Evolutionary conservation across 1,284 basidiomycete genomes (phyloP).

Genomic region (Irpex rosettiformis): DNA sequence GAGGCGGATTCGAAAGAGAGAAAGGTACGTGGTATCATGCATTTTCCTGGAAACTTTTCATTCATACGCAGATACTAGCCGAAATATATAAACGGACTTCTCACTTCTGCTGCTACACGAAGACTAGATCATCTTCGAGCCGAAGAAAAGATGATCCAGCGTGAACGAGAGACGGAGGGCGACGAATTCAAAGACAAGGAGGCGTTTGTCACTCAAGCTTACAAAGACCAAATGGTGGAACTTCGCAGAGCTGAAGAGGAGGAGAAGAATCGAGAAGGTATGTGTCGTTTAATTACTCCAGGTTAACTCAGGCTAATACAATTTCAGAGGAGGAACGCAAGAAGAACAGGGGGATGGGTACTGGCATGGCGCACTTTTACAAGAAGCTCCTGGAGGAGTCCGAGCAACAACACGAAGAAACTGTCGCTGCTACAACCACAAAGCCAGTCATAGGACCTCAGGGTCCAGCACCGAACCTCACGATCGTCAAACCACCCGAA

Average conservation of each 20-base stretch:
- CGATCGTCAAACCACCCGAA: conserved; percentile 67
- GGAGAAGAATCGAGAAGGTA: conserved; percentile 83
- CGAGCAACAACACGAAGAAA: conserved; percentile 79
- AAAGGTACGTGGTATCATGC: conserved; percentile 54
- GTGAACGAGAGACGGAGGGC: conserved; percentile 90
- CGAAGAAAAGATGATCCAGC: conserved; percentile 97
- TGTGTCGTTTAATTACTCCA: conserved; percentile 22
- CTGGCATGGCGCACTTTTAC: conserved; percentile 88
- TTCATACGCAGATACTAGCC: too few species aligned
- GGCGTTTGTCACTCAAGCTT: conserved; percentile 94
- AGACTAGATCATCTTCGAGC: conserved; percentile 90
- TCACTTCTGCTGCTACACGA: conserved; percentile 83
- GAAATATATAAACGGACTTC: conserved; percentile 86
- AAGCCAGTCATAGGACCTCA: conserved; percentile 59
- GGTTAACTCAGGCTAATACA: background rate
- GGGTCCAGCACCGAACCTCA: conserved; percentile 57
- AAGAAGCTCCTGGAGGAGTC: conserved; percentile 78
- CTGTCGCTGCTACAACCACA: conserved; percentile 67
- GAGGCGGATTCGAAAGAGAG: conserved; percentile 69
- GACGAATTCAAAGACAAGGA: conserved; percentile 96
- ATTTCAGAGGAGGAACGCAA: conserved; percentile 51
- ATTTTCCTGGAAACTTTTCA: too few species aligned
- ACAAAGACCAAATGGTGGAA: conserved; percentile 95
- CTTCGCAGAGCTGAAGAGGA: conserved; percentile 89
- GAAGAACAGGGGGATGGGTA: conserved; percentile 56